These are phyloP conservation scores for Crithidia thermophila DNA, from an alignment of 208 protist species.

Conservation along the genomic window DNA sequence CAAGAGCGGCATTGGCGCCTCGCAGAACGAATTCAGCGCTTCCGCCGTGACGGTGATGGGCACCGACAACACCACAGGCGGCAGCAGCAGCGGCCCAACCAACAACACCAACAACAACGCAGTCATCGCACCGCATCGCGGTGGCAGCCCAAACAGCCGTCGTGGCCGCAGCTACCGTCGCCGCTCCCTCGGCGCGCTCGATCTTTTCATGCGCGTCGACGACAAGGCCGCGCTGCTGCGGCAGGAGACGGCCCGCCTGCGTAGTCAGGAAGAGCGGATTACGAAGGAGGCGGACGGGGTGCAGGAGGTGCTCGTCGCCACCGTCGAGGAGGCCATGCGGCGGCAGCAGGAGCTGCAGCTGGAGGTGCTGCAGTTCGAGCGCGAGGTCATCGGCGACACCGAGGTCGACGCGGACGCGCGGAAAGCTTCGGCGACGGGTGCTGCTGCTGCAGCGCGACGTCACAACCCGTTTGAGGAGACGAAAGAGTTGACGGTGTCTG, in stretches of 20 bases:
- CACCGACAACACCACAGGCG: not conserved
- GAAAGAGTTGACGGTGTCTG: slow-evolving; percentile 10
- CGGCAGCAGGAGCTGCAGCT: slow-evolving; percentile 77
- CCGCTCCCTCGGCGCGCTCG: slow-evolving; percentile 36
- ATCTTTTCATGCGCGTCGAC: slow-evolving; percentile 63
- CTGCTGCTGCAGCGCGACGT: not conserved
- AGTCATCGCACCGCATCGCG: not conserved
- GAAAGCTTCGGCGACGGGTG: not conserved
- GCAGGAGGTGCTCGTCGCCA: slow-evolving; percentile 63
- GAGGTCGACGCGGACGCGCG: slow-evolving; percentile 15
- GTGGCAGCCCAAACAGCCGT: slow-evolving; percentile 12
- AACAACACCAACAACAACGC: not conserved
- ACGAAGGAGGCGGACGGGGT: slow-evolving; percentile 58
- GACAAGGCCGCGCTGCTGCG: slow-evolving; percentile 75
- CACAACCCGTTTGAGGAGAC: not conserved
- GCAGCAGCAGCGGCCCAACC: not conserved
- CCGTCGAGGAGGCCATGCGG: slow-evolving; percentile 73
- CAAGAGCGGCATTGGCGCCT: not conserved
- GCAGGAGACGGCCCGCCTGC: slow-evolving; percentile 58
- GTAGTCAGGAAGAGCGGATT: slow-evolving; percentile 45
- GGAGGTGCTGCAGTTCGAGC: slow-evolving; percentile 72
- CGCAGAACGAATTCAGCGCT: not conserved
- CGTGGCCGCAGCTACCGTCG: slow-evolving; percentile 63
- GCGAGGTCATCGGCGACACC: slow-evolving; percentile 54
- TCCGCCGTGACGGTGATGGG: not conserved